Conservation (phyloP, 2,329 filamentous ascomycete genomes). For the Truncatella angustata region DNA sequence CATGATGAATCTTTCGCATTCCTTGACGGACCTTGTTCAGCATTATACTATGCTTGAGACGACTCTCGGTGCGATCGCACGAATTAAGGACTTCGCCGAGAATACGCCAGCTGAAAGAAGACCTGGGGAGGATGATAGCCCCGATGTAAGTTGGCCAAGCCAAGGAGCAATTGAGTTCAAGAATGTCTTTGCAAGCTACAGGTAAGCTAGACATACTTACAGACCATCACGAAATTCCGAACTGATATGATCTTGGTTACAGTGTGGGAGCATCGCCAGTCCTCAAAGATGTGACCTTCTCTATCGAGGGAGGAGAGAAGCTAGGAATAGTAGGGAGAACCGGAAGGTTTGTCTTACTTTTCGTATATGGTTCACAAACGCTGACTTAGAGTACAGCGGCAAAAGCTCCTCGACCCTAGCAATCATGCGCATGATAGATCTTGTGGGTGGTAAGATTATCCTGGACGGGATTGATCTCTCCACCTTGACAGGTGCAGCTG, state of each 20-base stretch:
- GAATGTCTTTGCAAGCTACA: constrained; percentile 10
- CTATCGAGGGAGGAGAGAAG: constrained; percentile 9
- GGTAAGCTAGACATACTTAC: background rate
- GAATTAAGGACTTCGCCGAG: constrained; percentile 12
- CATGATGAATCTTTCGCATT: constrained; percentile 11
- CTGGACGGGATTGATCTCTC: constrained; percentile 14
- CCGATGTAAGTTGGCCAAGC: constrained; percentile 8
- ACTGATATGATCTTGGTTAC: too few relatives aligned
- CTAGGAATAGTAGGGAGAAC: constrained; percentile 13
- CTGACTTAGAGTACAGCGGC: constrained; percentile 13
- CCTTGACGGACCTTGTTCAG: constrained; percentile 12
- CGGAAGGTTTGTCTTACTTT: constrained; percentile 10
- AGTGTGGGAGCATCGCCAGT: constrained; percentile 6
- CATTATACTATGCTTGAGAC: constrained; percentile 14
- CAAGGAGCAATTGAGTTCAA: constrained; percentile 9
- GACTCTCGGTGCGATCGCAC: constrained; percentile 11
- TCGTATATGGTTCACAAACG: background rate
- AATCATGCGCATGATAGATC: constrained; percentile 13
- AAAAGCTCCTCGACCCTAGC: constrained; percentile 15
- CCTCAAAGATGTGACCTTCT: constrained; percentile 10
- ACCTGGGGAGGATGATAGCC: background rate
- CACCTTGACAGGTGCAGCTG: constrained; percentile 5
- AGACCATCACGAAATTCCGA: background rate
- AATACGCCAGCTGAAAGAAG: constrained; percentile 9
- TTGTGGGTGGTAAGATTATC: constrained; percentile 7